These are phyloP conservation scores for Paramecium pentaurelia DNA, from an alignment of 73 alveolate species.

Conservation along the genomic window DNA sequence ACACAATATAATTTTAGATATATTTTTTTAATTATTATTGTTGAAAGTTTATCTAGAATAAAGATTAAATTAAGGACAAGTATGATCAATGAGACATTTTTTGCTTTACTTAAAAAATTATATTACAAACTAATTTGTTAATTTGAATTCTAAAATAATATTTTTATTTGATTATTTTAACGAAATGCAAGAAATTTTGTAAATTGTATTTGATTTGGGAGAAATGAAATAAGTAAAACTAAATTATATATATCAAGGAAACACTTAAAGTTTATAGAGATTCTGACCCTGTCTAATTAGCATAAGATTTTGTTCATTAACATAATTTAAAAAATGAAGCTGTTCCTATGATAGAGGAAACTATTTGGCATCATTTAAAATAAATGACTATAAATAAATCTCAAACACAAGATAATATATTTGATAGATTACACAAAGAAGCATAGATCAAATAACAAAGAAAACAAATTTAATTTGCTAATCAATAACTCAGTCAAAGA, in stretches of 20 bases:
- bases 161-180: not conserved
- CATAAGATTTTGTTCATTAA: not conserved
- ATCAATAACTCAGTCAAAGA: not conserved
- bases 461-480: not conserved
- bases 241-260: not conserved
- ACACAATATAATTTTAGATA: not conserved
- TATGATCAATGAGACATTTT: not conserved
- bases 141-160: not conserved
- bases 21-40: not conserved
- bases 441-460: not conserved
- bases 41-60: not conserved
- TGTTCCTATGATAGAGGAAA: not conserved
- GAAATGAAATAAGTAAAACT: not conserved
- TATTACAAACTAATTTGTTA: not conserved
- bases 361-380: not conserved
- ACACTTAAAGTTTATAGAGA: not conserved
- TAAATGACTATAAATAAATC: not conserved
- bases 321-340: slow-evolving; percentile 14
- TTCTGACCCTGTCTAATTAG: slow-evolving; percentile 18
- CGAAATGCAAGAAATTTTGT: slow-evolving; percentile 7
- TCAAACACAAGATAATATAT: not conserved
- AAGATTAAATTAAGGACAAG: not conserved
- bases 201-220: slow-evolving; percentile 40
- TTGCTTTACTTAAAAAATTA: not conserved
- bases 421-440: slow-evolving; percentile 37